Conservation (phyloP, 208 protist species). For the Trypanosoma brucei region DNA sequence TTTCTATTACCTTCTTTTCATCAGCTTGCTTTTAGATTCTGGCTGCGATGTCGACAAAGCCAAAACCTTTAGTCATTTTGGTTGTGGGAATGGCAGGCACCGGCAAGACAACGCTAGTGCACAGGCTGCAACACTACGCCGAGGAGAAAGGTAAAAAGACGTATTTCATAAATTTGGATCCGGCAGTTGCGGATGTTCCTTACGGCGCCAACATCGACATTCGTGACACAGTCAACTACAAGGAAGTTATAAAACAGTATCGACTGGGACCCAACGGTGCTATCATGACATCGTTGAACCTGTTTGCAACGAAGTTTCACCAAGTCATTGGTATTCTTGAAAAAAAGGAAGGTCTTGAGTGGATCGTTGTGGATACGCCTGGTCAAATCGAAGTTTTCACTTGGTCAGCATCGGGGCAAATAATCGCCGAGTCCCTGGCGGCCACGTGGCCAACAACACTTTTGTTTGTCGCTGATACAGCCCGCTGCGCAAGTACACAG, state of each 20-base stretch:
- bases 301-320: constrained; percentile 98
- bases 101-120: constrained; percentile 98
- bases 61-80: constrained; percentile 90
- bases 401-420: constrained; percentile 97
- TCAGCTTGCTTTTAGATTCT: no score
- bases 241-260: constrained; percentile 98
- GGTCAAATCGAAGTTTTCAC: constrained; percentile 99
- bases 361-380: constrained; percentile 98
- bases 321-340: constrained; percentile 94
- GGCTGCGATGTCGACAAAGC: constrained; percentile 8
- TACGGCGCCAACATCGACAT: constrained; percentile 99
- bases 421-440: constrained; percentile 96
- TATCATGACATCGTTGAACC: constrained; percentile 98
- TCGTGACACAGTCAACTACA: constrained; percentile 98
- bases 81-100: constrained; percentile 99
- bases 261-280: constrained; percentile 97
- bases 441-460: constrained; percentile 93
- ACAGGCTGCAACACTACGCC: constrained; percentile 94
- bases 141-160: constrained; percentile 50
- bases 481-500: constrained; percentile 87
- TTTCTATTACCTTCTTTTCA: neutral
- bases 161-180: constrained; percentile 99
- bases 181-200: constrained; percentile 93
- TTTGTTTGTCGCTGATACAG: constrained; percentile 97
- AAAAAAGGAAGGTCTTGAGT: constrained; percentile 77